A percentile compares a stretch with the other conserved stretches of the same genome.
Evolutionary conservation across 2,329 filamentous ascomycete genomes (phyloP).

Genomic region (Blastomyces parvus): DNA sequence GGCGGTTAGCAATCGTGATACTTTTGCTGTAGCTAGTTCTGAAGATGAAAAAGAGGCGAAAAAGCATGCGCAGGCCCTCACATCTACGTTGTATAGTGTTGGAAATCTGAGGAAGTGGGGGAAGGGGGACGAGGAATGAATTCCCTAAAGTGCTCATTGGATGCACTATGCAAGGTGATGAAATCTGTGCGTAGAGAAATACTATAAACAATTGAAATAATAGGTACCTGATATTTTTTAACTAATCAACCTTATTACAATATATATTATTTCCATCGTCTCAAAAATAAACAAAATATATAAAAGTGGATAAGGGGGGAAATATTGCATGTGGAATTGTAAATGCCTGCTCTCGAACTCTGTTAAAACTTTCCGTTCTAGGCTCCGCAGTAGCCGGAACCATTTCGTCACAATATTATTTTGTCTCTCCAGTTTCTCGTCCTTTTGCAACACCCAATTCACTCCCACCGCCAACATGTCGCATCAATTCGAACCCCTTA

Average conservation of each 20-base stretch:
- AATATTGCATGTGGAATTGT: background rate
- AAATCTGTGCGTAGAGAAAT: background rate
- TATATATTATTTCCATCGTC: background rate
- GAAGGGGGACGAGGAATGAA: slow-evolving; percentile 21
- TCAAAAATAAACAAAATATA: background rate
- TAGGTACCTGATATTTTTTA: background rate
- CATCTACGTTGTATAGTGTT: slow-evolving; percentile 29
- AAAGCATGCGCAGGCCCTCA: slow-evolving; percentile 26
- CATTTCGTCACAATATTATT: slow-evolving; percentile 2
- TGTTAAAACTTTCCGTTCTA: background rate
- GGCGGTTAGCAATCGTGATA: slow-evolving; percentile 26
- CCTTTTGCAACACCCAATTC: background rate
- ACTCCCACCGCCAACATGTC: slow-evolving; percentile 12
- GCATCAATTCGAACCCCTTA: slow-evolving; percentile 60
- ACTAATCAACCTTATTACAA: background rate
- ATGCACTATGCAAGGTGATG: background rate
- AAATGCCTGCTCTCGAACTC: background rate
- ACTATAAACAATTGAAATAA: background rate
- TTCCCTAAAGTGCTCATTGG: background rate
- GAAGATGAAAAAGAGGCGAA: slow-evolving; percentile 25
- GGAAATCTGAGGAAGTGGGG: slow-evolving; percentile 33
- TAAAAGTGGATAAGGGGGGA: background rate
- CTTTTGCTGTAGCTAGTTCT: slow-evolving; percentile 20
- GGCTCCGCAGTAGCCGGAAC: background rate
- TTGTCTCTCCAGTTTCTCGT: background rate